These are phyloP conservation scores for Russula earlei DNA, from an alignment of 768 basidiomycete species.

Conservation along the genomic window DNA sequence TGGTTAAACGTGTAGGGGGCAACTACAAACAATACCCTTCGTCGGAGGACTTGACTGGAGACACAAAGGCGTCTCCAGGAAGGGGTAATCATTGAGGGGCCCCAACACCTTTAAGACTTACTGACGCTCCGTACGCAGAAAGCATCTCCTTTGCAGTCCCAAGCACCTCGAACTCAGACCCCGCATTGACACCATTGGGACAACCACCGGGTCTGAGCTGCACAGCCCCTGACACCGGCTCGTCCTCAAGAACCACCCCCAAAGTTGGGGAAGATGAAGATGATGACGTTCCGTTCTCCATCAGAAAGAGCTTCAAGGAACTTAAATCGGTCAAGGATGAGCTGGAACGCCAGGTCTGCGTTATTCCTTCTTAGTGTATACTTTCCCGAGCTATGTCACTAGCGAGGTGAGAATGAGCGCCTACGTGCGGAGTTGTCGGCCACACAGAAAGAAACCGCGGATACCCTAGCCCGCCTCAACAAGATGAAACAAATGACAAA, in stretches of 20 bases:
- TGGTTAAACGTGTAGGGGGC: not conserved
- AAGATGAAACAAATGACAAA: constrained; percentile 11
- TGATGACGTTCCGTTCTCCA: constrained; percentile 7
- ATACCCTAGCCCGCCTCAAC: constrained; percentile 1
- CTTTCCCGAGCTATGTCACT: not conserved
- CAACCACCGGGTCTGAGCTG: not conserved
- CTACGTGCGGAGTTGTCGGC: constrained; percentile 8
- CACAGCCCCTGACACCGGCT: not conserved
- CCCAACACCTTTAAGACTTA: not conserved
- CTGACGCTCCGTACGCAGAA: not conserved
- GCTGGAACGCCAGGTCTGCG: constrained; percentile 11
- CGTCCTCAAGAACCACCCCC: not conserved
- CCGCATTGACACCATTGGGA: not conserved
- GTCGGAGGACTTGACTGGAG: not conserved
- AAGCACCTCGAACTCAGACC: not conserved
- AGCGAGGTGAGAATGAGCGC: constrained; percentile 16
- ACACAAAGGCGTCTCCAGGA: not conserved
- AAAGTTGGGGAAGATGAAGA: constrained; percentile 8
- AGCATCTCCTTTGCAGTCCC: not conserved
- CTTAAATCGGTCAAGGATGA: constrained; percentile 15
- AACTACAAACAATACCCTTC: not conserved
- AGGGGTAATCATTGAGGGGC: not conserved
- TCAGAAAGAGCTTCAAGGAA: constrained; percentile 14
- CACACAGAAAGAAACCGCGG: not conserved
- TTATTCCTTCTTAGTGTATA: not conserved